Evolutionary conservation across 2,329 filamentous ascomycete genomes (phyloP), one percentile per base, ranked within the genome.

Genomic region (Cladorrhinum sp.): DNA sequence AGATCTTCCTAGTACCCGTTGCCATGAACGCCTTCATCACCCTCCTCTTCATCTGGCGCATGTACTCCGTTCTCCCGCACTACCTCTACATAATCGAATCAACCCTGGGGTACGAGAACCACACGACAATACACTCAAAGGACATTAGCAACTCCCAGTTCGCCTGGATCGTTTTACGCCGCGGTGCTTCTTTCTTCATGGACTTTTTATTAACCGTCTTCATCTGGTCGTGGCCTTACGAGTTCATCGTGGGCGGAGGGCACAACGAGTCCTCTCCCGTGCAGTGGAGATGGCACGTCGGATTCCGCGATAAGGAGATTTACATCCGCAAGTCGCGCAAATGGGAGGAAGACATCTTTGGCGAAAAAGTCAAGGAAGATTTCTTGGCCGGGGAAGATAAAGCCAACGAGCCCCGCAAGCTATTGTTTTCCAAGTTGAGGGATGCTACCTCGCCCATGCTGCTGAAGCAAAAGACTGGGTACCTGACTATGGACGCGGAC

Each of bases 1-100:
- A 91, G 70, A 89, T 96, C 69, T 97, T 96, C 75, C 69, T 86
- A 52, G 86, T 96, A 0, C 92, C 93, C 16, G 81, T 92, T 18
- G 73, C 86, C 18, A 85, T 96, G 76, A 97, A 97, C 74, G 60
- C 89, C 32, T 75, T 78, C 66, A 86, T 97, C 60, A 77, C 81
- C 8, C 69, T 80, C 1, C 74, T 91, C 29, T 85, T 96, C 67
- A 67, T 81, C 61, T 86, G 86, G 78, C 88, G 93, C 65, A 77
- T 88, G 62, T 90, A 84, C 73, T 77, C 80, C 73, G 87, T 91
- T 66, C 66, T 84, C 12, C 90, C 90, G 0, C 88, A 85, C 73
- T 98, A 98, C 79, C 83, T 85, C 68, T 77, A 79, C 54, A 81
- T 96, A 56, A 55, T 91, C 25, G 76, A 83, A 61, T 85, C 88